Evolutionary conservation across 139 green algal species (phyloP), one percentile per base, ranked within the genome.

Genomic region (Chlamydomonas eustigma): DNA sequence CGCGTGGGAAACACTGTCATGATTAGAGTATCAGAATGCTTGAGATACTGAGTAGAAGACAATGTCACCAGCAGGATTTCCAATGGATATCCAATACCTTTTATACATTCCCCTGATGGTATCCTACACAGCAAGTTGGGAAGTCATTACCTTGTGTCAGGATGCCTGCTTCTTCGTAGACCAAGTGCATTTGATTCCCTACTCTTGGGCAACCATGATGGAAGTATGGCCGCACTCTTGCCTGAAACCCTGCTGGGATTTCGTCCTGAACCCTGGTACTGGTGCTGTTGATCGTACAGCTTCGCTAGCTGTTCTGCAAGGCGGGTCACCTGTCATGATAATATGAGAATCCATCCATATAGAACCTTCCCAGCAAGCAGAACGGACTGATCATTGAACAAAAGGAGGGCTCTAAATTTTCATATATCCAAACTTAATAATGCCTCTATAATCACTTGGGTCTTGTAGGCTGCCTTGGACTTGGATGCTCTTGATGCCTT

Each of bases 391-490:
- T 58, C 12, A 58, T 28, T 58, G 18, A 58, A 58, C 18, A 58
- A 58, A 58, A 28, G 44, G 18, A 28, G 12, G 12, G 44, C 44
- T 18, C 44, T 58, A 18, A 58, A 18, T 12, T 58, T 58, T 18
- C 18, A 58, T 18, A 58, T 18, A 58, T 58, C 18, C 18, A 58
- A 12, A 12, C 44, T 58, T 58, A 28, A 18, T 58, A 58, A 12
- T 22, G 58, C n/a, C 66, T 32, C 8, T 73, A 32, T 28, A 8
- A 6, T 58, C 37, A 88, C 81, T 74, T 91, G 87, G 33, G 81
- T 70, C 65, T 89, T 89, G 80, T 88, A 91, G 1, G 71, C 38
- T 64, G 71, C 72, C 33, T 82, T 76, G 5, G 78, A 79, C n/a
- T 78, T 81, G 2, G 37, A 30, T 4, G 81, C 83, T 22, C 80